Evolutionary conservation across 768 basidiomycete species (phyloP), one percentile per base, ranked within the genome.

Genomic region (Chalciporus pseudorubinellus): DNA sequence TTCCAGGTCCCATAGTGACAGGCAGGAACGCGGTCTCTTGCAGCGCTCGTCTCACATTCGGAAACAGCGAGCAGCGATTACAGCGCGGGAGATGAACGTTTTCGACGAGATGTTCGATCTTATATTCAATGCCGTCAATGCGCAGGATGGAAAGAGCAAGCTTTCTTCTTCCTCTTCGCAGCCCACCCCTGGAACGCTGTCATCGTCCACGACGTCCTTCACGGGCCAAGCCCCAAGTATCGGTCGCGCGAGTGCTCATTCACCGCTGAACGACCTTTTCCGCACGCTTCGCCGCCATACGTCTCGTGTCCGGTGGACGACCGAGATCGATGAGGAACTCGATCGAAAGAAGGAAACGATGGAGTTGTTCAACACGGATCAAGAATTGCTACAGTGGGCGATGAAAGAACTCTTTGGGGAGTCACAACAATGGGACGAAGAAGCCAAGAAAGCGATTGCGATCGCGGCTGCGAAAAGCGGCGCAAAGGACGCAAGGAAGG

Each of bases 281-380:
- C 72, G 75, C 21, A 79, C 74, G 33, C 71, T 88, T 28, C 78
- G 81, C 18, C 74, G 76, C 16, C 77, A 77, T 43, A 74, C 79
- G 14, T 80, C 76, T 50, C 68, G 71, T 26, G 54, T 74, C 50
- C 76, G 77, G 56, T 80, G 79, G 76, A 76, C 80, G 2, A 72
- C 76, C 9, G 76, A 76, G 41, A 66, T 72, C 21, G 75, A 81
- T 47, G 77, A 84, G 50, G 72, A 77, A 44, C 69, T 89, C 22
- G 90, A 91, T 58, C 71, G 75, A 20, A 83, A 84, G 62, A 84
- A 84, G 65, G 89, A 89, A 54, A 79, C 81, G 50, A 87, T 94
- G 74, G 78, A 86, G 44, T 62, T 79, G 16, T 89, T 86, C 57
- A 70, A 76, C 20, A 85, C 77, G 7, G 92, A 93, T 59, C 71